Evolutionary conservation across 2,329 filamentous ascomycete genomes (phyloP).

Genomic region (Huntiella abstrusa): DNA sequence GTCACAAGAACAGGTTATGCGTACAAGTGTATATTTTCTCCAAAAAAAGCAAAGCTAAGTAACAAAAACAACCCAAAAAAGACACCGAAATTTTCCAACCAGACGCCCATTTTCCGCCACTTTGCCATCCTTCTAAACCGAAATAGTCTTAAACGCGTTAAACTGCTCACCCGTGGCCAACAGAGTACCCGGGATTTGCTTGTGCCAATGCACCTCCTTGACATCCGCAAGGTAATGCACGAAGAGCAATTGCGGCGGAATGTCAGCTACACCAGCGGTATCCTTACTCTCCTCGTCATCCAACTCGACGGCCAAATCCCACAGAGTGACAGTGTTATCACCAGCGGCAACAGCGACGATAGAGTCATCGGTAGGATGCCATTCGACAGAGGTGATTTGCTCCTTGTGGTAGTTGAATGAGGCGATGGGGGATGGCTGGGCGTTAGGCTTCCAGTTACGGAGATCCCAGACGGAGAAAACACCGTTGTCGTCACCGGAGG

Average conservation of each 20-base stretch:
- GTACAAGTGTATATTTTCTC: too few species aligned
- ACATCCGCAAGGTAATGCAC: constrained; percentile 91
- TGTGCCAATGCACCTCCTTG: constrained; percentile 96
- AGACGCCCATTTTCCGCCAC: not conserved
- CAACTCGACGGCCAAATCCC: constrained; percentile 91
- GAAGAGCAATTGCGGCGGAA: constrained; percentile 86
- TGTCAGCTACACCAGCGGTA: constrained; percentile 68
- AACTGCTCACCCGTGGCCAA: constrained; percentile 86
- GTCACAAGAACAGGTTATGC: too few species aligned
- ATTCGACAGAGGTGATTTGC: constrained; percentile 88
- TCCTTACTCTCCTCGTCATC: constrained; percentile 94
- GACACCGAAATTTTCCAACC: not conserved
- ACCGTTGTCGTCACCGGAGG: constrained; percentile 83
- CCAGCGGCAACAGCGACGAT: constrained; percentile 83
- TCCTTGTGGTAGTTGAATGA: constrained; percentile 91
- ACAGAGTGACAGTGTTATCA: constrained; percentile 85
- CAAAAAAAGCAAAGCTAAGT: too few species aligned
- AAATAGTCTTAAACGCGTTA: constrained; percentile 69
- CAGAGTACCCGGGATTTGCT: constrained; percentile 76
- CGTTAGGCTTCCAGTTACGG: constrained; percentile 64
- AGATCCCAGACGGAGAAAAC: constrained; percentile 94
- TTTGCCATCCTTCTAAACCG: constrained; percentile 35
- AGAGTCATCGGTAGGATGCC: constrained; percentile 93
- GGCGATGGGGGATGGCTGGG: constrained; percentile 60
- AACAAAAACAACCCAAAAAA: too few species aligned